Percentiles rank a stretch among this genome's conserved stretches.
These are phyloP conservation scores for Lagenidium sp. DNA, from an alignment of 352 stramenopile species.

Conservation along the genomic window DNA sequence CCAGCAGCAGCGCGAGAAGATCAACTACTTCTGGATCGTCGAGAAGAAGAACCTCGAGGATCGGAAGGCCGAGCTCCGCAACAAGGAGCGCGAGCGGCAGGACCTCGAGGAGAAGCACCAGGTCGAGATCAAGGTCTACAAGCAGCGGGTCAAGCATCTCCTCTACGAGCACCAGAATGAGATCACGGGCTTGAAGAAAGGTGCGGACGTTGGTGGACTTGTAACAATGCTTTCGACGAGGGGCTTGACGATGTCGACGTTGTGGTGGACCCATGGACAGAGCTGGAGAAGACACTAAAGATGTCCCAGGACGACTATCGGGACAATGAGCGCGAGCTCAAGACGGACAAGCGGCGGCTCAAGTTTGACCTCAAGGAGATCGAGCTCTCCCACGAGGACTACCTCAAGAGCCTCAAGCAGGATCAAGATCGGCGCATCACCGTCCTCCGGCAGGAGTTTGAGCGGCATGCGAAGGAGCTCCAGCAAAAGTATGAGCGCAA, in stretches of 20 bases:
- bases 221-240: slow-evolving; percentile 6
- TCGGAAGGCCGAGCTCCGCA: slow-evolving; percentile 85
- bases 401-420: slow-evolving; percentile 89
- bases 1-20: slow-evolving; percentile 92
- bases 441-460: slow-evolving; percentile 87
- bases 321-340: slow-evolving; percentile 79
- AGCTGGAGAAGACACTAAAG: slow-evolving; percentile 86
- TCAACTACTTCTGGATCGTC: slow-evolving; percentile 98
- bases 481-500: slow-evolving; percentile 86
- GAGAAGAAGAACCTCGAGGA: slow-evolving; percentile 96
- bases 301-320: slow-evolving; percentile 88
- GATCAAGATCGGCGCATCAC: slow-evolving; percentile 91
- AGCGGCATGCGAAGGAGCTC: slow-evolving; percentile 85
- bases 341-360: slow-evolving; percentile 81
- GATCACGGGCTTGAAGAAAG: slow-evolving; percentile 85
- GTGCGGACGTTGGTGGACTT: slow-evolving; percentile 8
- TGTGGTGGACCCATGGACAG: too few relatives aligned
- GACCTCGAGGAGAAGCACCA: slow-evolving; percentile 94
- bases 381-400: slow-evolving; percentile 88
- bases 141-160: slow-evolving; percentile 94
- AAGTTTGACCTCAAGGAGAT: slow-evolving; percentile 91
- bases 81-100: slow-evolving; percentile 93
- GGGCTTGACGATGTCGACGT: too few relatives aligned
- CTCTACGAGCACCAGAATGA: slow-evolving; percentile 94
- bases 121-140: slow-evolving; percentile 96